Percentiles rank a stretch among this genome's conserved stretches.
phyloP scores from a whole-genome alignment of 768 basidiomycete species.

The Kondoa subrosea region DNA sequence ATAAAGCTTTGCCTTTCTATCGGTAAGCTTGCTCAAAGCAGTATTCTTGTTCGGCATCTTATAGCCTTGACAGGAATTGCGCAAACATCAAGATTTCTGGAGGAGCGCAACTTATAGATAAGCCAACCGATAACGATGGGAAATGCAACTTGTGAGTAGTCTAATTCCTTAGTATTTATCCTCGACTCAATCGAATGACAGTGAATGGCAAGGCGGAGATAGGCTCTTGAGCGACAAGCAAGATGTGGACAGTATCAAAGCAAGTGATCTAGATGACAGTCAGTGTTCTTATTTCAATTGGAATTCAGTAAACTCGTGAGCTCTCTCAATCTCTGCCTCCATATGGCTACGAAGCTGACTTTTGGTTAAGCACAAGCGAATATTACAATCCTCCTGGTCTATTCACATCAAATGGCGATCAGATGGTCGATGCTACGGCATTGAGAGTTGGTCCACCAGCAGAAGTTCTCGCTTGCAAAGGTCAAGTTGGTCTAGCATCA shows the following conservation, averaged over 20 bases:
- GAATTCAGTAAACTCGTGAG: not conserved
- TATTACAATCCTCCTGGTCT: not conserved
- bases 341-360: not conserved
- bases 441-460: not conserved
- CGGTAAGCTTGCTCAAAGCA: not conserved
- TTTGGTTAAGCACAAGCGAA: not conserved
- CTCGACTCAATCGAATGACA: too few species aligned
- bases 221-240: not conserved
- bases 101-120: not conserved
- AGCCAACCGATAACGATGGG: not conserved
- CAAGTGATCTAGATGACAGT: not conserved
- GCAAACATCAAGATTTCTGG: not conserved
- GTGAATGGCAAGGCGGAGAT: not conserved
- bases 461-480: not conserved
- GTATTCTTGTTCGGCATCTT: not conserved
- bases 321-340: not conserved
- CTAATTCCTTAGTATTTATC: too few species aligned
- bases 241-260: not conserved
- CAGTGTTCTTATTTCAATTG: not conserved
- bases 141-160: not conserved
- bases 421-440: not conserved
- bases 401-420: not conserved
- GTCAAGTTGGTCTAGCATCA: not conserved
- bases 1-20: not conserved
- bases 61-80: not conserved